These are phyloP conservation scores for Colletotrichum melonis DNA, from an alignment of 2,329 filamentous ascomycete genomes.

Conservation along the genomic window DNA sequence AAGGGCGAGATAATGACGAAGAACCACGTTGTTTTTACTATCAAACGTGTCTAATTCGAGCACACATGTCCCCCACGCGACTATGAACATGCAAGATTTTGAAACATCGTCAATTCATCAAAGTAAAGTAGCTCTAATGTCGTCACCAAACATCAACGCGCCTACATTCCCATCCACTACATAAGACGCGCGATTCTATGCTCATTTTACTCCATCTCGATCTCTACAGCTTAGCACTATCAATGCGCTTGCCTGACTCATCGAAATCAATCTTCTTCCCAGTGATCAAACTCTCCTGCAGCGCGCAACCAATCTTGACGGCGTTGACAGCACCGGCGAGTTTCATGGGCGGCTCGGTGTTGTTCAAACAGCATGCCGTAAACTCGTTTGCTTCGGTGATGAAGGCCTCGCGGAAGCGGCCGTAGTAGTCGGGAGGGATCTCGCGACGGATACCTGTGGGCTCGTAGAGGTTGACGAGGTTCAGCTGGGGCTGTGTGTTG, in stretches of 20 bases:
- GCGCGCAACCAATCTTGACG: slow-evolving; percentile 69
- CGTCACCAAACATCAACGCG: background rate
- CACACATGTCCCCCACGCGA: background rate
- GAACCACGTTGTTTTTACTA: slow-evolving; percentile 3
- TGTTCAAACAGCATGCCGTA: slow-evolving; percentile 67
- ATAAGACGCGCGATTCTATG: background rate
- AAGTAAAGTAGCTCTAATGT: background rate
- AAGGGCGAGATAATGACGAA: slow-evolving; percentile 11
- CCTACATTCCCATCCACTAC: background rate
- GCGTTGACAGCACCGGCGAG: slow-evolving; percentile 67
- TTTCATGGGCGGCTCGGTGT: slow-evolving; percentile 65
- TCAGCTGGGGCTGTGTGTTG: slow-evolving; percentile 67
- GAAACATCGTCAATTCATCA: slow-evolving; percentile 8
- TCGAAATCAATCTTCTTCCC: slow-evolving; percentile 70
- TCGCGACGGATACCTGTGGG: slow-evolving; percentile 65
- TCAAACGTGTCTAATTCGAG: background rate
- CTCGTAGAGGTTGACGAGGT: slow-evolving; percentile 67
- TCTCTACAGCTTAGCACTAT: slow-evolving; percentile 49
- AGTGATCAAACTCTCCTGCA: slow-evolving; percentile 67
- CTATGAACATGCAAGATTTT: background rate
- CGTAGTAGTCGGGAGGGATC: slow-evolving; percentile 71
- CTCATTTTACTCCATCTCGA: slow-evolving; percentile 9
- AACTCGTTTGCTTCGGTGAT: slow-evolving; percentile 73
- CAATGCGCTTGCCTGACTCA: slow-evolving; percentile 58
- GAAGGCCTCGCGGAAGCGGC: slow-evolving; percentile 72